phyloP scores from a whole-genome alignment of 768 basidiomycete genomes.

The Cystoderma amianthinum region DNA sequence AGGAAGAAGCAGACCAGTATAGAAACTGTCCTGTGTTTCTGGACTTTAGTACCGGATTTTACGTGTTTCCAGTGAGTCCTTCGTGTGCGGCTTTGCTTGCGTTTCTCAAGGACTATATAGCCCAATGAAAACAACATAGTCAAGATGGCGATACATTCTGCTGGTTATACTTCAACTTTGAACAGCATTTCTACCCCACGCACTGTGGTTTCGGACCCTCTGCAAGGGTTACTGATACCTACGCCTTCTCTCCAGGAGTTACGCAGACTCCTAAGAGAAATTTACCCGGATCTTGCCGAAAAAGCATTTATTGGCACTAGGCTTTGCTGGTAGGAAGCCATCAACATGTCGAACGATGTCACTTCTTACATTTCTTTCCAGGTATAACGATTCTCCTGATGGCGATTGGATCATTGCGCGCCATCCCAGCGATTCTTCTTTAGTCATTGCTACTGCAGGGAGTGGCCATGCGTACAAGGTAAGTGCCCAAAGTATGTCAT shows the following conservation, averaged over 20 bases:
- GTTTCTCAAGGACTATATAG: slow-evolving; percentile 24
- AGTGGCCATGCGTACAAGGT: slow-evolving; percentile 90
- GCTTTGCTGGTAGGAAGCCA: slow-evolving; percentile 72
- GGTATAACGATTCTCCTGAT: slow-evolving; percentile 88
- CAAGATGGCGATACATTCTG: slow-evolving; percentile 73
- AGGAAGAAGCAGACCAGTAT: slow-evolving; percentile 62
- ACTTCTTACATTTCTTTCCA: slow-evolving; percentile 17
- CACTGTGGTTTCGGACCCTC: slow-evolving; percentile 58
- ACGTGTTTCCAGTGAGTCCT: slow-evolving; percentile 69
- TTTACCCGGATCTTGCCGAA: slow-evolving; percentile 75
- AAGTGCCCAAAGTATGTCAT: slow-evolving; percentile 6
- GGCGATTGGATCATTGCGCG: slow-evolving; percentile 87
- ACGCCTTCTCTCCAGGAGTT: slow-evolving; percentile 40
- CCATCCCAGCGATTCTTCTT: slow-evolving; percentile 44
- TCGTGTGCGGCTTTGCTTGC: neutral
- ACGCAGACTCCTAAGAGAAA: slow-evolving; percentile 38
- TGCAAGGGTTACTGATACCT: slow-evolving; percentile 62
- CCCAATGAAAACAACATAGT: slow-evolving; percentile 64
- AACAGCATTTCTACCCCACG: slow-evolving; percentile 65
- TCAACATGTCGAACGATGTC: slow-evolving; percentile 3
- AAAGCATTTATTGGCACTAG: slow-evolving; percentile 69
- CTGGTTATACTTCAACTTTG: slow-evolving; percentile 58
- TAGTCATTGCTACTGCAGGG: slow-evolving; percentile 82
- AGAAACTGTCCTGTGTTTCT: slow-evolving; percentile 60
- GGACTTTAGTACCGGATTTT: slow-evolving; percentile 70